Base-by-base conservation (phyloP, 805 yeast genomes). In the Barnettozyma californica region DNA sequence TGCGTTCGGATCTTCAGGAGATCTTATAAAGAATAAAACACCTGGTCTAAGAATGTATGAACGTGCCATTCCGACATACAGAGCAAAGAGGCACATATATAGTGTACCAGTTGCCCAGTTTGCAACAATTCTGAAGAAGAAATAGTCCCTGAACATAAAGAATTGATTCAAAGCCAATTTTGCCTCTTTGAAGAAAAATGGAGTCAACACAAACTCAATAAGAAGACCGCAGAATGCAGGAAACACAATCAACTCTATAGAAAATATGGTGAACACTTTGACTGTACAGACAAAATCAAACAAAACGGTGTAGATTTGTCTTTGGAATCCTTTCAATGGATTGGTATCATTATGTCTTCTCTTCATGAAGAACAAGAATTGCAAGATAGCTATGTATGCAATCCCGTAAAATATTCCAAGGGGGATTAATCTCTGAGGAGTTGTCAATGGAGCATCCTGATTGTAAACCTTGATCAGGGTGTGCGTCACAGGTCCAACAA, bases 1-100 rank as follows among this genome's bases (percentile, higher is more conserved):
- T 41, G 89, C 83, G 57, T 87, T 85, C 36, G 96, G 96, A 62
- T 94, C 97, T 57, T 90, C 97, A 5, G 97, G 96, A 20, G 96
- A 89, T 57, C 96, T 77, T 51, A 94, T 86, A 68, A 94, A 94
- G 64, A 81, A 94, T 42, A 94, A 71, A 9, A 88, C 96, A 11
- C 99, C 99, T 0, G 86, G 84, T 48, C 99, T 77, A 50, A 92
- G 74, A 36, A 89, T 81, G 50, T 71, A 68, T 41, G 76, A 69
- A 52, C 99, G 75, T 19, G 83, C 76, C 90, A 90, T 84, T 18
- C 95, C 87, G 27, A 92, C 90, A 66, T 81, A 92, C 43, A 85
- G 69, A 1, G 97, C 96, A 68, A 94, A 83, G 58, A 80, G 72
- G 53, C 84, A 82, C 98, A 94, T 91, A 70, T 89, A 94, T 11